These are phyloP conservation scores for Iris pallida DNA, from an alignment of 116 monocot species.

Conservation along the genomic window DNA sequence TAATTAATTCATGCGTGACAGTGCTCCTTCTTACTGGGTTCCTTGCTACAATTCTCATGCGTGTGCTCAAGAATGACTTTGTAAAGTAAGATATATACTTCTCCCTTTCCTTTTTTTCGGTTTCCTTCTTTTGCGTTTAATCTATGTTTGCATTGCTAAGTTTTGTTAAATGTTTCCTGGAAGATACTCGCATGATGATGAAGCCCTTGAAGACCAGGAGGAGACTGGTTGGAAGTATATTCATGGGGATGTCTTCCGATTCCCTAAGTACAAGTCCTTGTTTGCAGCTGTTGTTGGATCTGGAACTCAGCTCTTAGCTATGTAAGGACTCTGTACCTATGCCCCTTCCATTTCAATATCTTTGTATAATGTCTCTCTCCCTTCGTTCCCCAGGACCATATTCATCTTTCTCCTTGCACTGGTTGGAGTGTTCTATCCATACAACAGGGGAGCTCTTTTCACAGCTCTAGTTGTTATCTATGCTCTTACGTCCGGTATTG, in stretches of 20 bases:
- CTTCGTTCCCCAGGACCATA: slow-evolving; percentile 28
- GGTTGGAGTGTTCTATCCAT: slow-evolving; percentile 59
- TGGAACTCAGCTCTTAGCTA: slow-evolving; percentile 50
- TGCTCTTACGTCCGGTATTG: slow-evolving; percentile 61
- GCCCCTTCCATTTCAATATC: not conserved
- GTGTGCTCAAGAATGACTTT: slow-evolving; percentile 42
- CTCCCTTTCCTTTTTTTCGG: not conserved
- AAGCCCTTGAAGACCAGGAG: slow-evolving; percentile 61
- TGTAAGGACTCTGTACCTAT: slow-evolving; percentile 17
- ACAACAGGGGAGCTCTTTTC: slow-evolving; percentile 62
- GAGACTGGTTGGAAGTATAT: slow-evolving; percentile 67
- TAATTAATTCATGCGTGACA: slow-evolving; percentile 34
- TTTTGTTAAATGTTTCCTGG: not conserved
- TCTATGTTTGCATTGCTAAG: not conserved
- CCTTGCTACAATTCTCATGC: slow-evolving; percentile 33
- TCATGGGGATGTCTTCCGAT: slow-evolving; percentile 61
- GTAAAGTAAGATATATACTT: slow-evolving; percentile 25
- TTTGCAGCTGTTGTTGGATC: slow-evolving; percentile 56
- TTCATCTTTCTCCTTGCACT: slow-evolving; percentile 56
- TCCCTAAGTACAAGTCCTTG: slow-evolving; percentile 46
- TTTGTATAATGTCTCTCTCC: not conserved
- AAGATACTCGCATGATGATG: slow-evolving; percentile 64
- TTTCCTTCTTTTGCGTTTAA: no score
- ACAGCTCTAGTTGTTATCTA: slow-evolving; percentile 57
- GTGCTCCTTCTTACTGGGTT: slow-evolving; percentile 32